These are phyloP conservation scores for Firmiana major DNA, from an alignment of 345 rosid genomes.

Conservation along the genomic window DNA sequence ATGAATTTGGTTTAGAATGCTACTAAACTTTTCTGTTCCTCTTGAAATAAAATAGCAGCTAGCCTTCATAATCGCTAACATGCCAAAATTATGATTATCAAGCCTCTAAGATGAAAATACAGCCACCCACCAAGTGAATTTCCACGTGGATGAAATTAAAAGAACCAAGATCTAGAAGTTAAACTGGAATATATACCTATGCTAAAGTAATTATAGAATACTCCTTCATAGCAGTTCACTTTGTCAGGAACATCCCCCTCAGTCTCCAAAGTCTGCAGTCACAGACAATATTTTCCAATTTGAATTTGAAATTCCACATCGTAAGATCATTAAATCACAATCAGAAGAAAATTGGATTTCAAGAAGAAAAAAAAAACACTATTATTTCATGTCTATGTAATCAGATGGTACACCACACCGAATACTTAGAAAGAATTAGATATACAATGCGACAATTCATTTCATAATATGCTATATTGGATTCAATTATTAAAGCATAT, in stretches of 20 bases:
- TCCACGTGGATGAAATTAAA: not conserved
- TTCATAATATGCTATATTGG: not conserved
- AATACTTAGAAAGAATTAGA: not conserved
- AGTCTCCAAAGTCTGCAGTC: conserved; percentile 52
- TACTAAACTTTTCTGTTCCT: not conserved
- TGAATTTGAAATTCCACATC: conserved; percentile 10
- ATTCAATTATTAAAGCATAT: not conserved
- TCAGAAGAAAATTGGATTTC: not conserved
- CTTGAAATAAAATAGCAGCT: conserved; percentile 1
- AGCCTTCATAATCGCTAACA: not conserved
- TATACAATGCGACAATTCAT: not conserved
- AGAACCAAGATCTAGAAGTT: not conserved
- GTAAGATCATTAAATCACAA: not conserved
- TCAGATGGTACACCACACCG: not conserved
- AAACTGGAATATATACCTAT: conserved; percentile 57
- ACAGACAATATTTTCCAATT: conserved; percentile 14
- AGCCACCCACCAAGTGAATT: not conserved
- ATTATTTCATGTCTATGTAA: not conserved
- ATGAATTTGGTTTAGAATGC: not conserved
- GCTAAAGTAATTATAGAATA: conserved; percentile 92
- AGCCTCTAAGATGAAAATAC: not conserved
- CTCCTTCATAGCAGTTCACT: conserved; percentile 63
- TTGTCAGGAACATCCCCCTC: conserved; percentile 64
- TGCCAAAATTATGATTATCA: not conserved
- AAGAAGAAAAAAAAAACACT: not conserved